Base-by-base conservation (phyloP, 352 stramenopile genomes). In the Globisporangium lucens region DNA sequence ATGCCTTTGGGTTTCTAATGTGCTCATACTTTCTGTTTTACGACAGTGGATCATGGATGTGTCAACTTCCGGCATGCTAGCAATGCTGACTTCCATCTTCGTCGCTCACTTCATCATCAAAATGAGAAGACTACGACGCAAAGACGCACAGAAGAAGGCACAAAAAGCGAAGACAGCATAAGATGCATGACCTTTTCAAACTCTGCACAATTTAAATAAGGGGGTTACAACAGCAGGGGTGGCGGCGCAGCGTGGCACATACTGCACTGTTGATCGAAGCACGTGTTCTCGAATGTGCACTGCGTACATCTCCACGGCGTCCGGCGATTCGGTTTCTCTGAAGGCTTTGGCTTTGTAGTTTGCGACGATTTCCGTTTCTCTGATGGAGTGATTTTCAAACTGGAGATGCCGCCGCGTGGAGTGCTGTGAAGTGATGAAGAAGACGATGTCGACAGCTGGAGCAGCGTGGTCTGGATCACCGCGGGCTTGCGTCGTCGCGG, bases 221-320 rank as follows among this genome's bases (percentile, higher is more conserved):
- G 29, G 73, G 71, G 70, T 46, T 75, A 58, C 20, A 57, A 79
- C 35, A 22, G 5, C 7, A 68, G n/a, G 1, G 53, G 53, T 3
- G 63, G 63, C 30, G 24, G 68, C 30, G 73, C 24, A 41, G 74
- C 74, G 58, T 73, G 77, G 68, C 82, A 92, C 82, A 92, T 92
- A 64, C 80, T 86, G 75, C 84, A 92, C 35, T 73, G 66, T 22
- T 67, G 79, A 59, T 89, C 80, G 43, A 92, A 90, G 73, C 84
- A 92, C 51, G 79, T 89, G 70, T 92, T 92, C 57, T 85, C 79
- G 61, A 80, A 92, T 20, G 84, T 92, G 74, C 84, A 92, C 59
- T 85, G 66, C 27, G 51, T 20, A 52, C 84, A 92, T 20, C 70
- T 77, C 84, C 84, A 92, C 12, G 81, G 53, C 17, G 78, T 63